Evolutionary conservation across 495 filamentous ascomycete genomes (phyloP).

Genomic region (Penicillium angulare): DNA sequence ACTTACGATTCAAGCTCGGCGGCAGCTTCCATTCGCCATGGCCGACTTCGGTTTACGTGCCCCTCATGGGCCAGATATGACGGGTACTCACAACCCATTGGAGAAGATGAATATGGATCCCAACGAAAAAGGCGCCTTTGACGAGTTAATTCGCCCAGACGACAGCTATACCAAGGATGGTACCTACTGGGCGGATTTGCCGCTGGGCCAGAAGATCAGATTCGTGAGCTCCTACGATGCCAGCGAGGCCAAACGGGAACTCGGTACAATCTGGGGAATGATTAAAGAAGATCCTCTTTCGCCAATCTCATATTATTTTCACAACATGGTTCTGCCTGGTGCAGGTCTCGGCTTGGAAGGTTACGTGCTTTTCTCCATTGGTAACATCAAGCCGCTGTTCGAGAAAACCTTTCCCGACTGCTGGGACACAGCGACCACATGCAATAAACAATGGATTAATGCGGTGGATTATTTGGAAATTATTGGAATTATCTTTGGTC

Average conservation of each 20-base stretch:
- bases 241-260: constrained; percentile 62
- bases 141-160: constrained; percentile 71
- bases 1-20: not conserved
- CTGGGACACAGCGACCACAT: constrained; percentile 64
- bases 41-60: constrained; percentile 54
- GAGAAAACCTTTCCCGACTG: constrained; percentile 64
- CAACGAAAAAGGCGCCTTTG: constrained; percentile 69
- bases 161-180: constrained; percentile 80
- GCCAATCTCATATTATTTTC: constrained; percentile 77
- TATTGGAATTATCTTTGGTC: constrained; percentile 83
- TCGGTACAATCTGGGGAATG: constrained; percentile 69
- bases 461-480: constrained; percentile 84
- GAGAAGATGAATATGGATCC: constrained; percentile 59
- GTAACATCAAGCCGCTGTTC: constrained; percentile 79
- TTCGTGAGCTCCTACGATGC: constrained; percentile 72
- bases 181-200: constrained; percentile 85
- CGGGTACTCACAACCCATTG: constrained; percentile 48
- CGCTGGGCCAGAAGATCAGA: constrained; percentile 57
- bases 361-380: constrained; percentile 93
- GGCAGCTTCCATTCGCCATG: constrained; percentile 35
- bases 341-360: constrained; percentile 85
- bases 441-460: constrained; percentile 70
- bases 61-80: constrained; percentile 56
- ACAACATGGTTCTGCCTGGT: constrained; percentile 84
- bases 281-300: constrained; percentile 75